Conservation (phyloP, 2,329 filamentous ascomycete genomes). For the Ophiocordyceps camponoti-saundersi region DNA sequence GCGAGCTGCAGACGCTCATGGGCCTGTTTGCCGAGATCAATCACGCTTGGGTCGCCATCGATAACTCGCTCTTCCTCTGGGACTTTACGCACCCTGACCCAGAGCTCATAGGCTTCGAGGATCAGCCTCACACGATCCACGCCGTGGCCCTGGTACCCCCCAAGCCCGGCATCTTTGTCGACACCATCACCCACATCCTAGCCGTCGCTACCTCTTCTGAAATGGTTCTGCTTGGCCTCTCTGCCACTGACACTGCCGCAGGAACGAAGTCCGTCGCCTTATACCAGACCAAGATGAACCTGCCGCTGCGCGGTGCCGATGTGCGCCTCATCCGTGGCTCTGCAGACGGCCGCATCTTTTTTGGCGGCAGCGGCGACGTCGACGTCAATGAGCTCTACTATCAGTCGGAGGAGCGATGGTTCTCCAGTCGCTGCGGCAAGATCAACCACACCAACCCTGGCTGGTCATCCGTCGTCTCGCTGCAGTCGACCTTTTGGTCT, state of each 20-base stretch:
- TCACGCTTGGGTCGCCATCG: constrained; percentile 89
- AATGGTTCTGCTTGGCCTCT: constrained; percentile 75
- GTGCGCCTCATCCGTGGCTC: constrained; percentile 69
- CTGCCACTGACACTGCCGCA: constrained; percentile 45
- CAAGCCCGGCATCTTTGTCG: constrained; percentile 73
- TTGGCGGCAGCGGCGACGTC: constrained; percentile 62
- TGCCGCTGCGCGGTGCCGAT: constrained; percentile 58
- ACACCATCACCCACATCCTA: constrained; percentile 70
- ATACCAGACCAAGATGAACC: constrained; percentile 77
- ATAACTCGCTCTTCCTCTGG: constrained; percentile 94
- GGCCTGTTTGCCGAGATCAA: constrained; percentile 88
- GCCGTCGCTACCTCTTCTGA: constrained; percentile 78
- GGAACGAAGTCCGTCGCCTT: constrained; percentile 60
- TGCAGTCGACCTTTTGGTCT: constrained; percentile 32
- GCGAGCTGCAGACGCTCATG: constrained; percentile 81
- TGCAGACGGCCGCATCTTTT: constrained; percentile 81
- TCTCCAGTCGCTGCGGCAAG: constrained; percentile 72
- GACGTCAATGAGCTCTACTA: constrained; percentile 92
- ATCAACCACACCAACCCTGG: constrained; percentile 72
- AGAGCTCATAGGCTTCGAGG: constrained; percentile 81
- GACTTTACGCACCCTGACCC: constrained; percentile 90
- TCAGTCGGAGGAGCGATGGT: constrained; percentile 96
- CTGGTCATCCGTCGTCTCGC: constrained; percentile 44
- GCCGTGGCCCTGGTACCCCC: constrained; percentile 79
- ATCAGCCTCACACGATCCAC: constrained; percentile 74